Evolutionary conservation across 1,284 basidiomycete genomes (phyloP), one percentile per base, ranked within the genome.

Genomic region (Golubevia pallescens): DNA sequence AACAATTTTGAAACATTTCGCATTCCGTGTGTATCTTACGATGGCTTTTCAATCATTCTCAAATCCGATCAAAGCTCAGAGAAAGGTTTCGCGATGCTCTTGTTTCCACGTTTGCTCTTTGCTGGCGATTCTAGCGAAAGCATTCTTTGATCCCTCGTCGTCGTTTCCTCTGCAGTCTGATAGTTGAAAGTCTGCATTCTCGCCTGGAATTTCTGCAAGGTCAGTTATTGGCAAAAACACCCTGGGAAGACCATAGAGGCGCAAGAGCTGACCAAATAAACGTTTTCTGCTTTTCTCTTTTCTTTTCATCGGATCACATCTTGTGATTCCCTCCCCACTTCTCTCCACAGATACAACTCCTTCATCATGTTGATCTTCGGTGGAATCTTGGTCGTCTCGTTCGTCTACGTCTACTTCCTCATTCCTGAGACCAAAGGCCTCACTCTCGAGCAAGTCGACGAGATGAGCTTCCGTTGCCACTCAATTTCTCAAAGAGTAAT

Each of bases 341-440:
- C 42, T 48, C 42, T 48, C 42, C 28, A 28, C 28, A n/a, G 78
- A 32, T 65, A 68, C 23, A 68, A 68, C 8, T 70, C 79, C 20
- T 84, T 84, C 67, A 84, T 85, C 66, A 68, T 84, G 73, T 72
- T 75, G 64, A 77, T 85, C 66, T 85, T 81, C 61, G 77, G 76
- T 8, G 62, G 57, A 0, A 61, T 78, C 10, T 76, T 79, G 55
- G 65, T 74, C 14, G 69, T 68, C 38, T 74, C 77, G 1, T 75
- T 42, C 48, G 42, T 73, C 60, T 80, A 75, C 64, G 70, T 71
- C 19, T 82, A 65, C 62, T 70, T 82, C 20, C 69, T 70, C 66
- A 60, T 82, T 6, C 74, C 73, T 20, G 80, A 82, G 61, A 63
- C 68, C 53, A 75, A 76, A 61, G 77, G 74, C 13, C 69, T 82